Percentiles rank a stretch among this genome's conserved stretches.
phyloP scores from a whole-genome alignment of 2,329 filamentous ascomycete species.

The Phoma sp. region DNA sequence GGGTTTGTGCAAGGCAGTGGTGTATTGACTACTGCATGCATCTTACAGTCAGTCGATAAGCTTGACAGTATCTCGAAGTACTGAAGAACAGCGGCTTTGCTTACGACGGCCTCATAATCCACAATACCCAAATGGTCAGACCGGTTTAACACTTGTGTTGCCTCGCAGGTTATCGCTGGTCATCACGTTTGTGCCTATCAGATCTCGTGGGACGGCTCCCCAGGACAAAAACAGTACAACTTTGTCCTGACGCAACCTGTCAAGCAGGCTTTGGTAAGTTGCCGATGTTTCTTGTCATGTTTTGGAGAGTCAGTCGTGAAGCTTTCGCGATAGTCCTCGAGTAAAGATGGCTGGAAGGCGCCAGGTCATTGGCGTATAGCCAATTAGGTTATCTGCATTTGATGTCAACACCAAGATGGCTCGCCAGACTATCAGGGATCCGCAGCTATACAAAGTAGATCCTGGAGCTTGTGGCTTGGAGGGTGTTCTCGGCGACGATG shows the following conservation, averaged over 20 bases:
- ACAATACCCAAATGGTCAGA: not conserved
- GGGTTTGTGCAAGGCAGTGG: not conserved
- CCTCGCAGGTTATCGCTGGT: not conserved
- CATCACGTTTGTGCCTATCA: not conserved
- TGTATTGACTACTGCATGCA: no score
- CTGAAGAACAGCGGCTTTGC: not conserved
- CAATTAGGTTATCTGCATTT: slow-evolving; percentile 1
- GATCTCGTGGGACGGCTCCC: not conserved
- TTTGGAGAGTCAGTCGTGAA: slow-evolving; percentile 1
- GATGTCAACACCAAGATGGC: not conserved
- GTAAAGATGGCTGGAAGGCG: not conserved
- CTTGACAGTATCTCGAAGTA: not conserved
- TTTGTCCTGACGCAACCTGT: not conserved
- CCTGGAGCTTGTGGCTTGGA: slow-evolving; percentile 1
- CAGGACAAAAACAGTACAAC: not conserved
- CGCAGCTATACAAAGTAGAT: not conserved
- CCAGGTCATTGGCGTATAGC: not conserved
- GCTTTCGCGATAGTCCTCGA: not conserved
- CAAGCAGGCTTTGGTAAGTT: not conserved
- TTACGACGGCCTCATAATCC: not conserved
- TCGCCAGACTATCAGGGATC: not conserved
- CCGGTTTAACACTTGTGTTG: not conserved
- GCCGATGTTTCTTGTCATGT: not conserved
- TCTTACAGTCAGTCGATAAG: no score
- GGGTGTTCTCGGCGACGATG: not conserved